Conservation (phyloP, 1,284 basidiomycete genomes). For the Sanguinoderma infundibulare region DNA sequence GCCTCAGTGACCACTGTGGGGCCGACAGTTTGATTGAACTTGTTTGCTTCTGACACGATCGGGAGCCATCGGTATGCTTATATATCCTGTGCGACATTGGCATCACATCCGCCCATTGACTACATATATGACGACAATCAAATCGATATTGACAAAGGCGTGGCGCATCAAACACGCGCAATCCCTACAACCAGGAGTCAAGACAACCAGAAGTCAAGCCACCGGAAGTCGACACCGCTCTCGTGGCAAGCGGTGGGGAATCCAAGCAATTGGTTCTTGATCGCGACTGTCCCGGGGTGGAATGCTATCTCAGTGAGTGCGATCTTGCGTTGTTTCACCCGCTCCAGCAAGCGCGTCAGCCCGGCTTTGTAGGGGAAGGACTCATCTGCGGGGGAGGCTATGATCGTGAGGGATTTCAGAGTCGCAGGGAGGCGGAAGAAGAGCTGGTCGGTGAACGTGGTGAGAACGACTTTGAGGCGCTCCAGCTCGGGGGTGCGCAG, state of each 20-base stretch:
- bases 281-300: neutral
- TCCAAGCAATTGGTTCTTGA: neutral
- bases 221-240: neutral
- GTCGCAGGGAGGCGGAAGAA: neutral
- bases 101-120: no score
- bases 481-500: neutral
- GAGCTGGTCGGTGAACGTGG: neutral
- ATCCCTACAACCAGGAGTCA: no score
- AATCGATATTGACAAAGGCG: no score
- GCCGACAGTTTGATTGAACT: no score
- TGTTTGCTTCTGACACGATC: no score
- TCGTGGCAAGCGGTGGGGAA: neutral
- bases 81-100: no score
- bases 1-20: no score
- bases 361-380: neutral
- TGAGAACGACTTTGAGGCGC: neutral
- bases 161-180: no score
- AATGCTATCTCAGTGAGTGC: neutral
- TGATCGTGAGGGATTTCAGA: neutral
- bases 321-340: neutral
- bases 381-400: neutral
- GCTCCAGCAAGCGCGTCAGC: neutral
- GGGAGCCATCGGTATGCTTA: no score
- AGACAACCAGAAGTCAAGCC: no score
- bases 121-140: no score